Evolutionary conservation across 2,329 filamentous ascomycete species (phyloP).

Genomic region (Microsporum audouinii): DNA sequence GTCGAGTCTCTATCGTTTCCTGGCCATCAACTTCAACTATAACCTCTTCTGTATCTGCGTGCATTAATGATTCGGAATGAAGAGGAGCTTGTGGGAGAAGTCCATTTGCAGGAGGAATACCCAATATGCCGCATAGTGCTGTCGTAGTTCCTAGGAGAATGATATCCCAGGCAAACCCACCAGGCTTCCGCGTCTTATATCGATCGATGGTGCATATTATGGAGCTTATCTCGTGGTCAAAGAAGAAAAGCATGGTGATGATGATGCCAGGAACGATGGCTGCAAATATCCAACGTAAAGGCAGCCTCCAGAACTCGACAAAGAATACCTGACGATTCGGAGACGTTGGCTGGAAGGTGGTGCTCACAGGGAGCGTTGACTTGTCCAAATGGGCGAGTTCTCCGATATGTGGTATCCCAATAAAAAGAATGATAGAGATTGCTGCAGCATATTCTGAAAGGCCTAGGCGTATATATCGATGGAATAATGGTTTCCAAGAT

Average conservation of each 20-base stretch:
- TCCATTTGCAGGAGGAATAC: conserved; percentile 55
- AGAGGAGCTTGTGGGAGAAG: conserved; percentile 55
- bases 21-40: conserved; percentile 27
- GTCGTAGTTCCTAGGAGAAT: conserved; percentile 52
- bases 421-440: conserved; percentile 55
- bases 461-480: conserved; percentile 50
- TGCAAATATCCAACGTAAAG: conserved; percentile 48
- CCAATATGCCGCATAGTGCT: conserved; percentile 52
- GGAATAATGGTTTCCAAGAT: conserved; percentile 51
- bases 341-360: conserved; percentile 45
- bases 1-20: conserved; percentile 26
- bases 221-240: conserved; percentile 58
- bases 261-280: conserved; percentile 53
- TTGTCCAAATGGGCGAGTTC: conserved; percentile 50
- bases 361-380: conserved; percentile 46
- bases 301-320: conserved; percentile 52
- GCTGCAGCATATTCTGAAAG: conserved; percentile 54
- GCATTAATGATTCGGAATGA: conserved; percentile 52
- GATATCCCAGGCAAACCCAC: conserved; percentile 55
- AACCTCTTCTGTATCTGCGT: conserved; percentile 38
- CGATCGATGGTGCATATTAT: conserved; percentile 55
- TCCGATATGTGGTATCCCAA: conserved; percentile 50
- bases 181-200: conserved; percentile 50
- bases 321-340: conserved; percentile 47
- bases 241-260: conserved; percentile 56